Evolutionary conservation across 1,284 basidiomycete species (phyloP), one percentile per base, ranked within the genome.

Genomic region (Rhodotorula sp.): DNA sequence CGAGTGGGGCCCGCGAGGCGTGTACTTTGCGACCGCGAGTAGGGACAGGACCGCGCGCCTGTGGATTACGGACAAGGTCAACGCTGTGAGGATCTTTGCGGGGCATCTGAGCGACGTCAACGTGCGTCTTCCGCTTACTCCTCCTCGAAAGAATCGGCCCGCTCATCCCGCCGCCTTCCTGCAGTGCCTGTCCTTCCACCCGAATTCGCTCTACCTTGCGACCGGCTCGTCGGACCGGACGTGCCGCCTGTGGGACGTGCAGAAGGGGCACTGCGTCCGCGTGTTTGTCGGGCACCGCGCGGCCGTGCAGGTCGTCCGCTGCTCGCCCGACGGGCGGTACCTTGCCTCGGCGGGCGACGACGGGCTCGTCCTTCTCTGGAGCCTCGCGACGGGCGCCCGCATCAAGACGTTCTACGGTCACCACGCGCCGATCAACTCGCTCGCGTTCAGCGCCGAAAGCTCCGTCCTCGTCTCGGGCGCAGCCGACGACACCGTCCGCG

Each of bases 391-490:
- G 36, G 94, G 95, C 13, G 88, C 90, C 71, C 87, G 93, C 59
- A 89, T 99, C 78, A 99, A 99, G 84, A 95, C 94, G 82, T 97
- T 99, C 94, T 89, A 88, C 29, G 97, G 97, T 0, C 97, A 99
- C 81, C 89, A 87, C 1, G 88, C 90, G 27, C 89, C 93, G 0
- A 88, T 99, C 66, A 91, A 97, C 80, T 92, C 92, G 10, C 86
- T 99, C 39, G 87, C 91, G 1, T 99, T 98, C 82, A 94, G 91
- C 72, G 90, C 90, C 22, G 96, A 98, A 81, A 94, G 94, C 0
- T 89, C 88, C 2, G 82, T 98, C 69, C 87, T 99, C 41, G 91
- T 97, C 4, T 93, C 91, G 67, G 93, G 94, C 9, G 87, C 90
- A 39, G 88, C 92, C 34, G 97, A 99, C 81, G 94, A 92, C 86